Base-by-base conservation (phyloP, 768 basidiomycete genomes). In the Russula vinacea region DNA sequence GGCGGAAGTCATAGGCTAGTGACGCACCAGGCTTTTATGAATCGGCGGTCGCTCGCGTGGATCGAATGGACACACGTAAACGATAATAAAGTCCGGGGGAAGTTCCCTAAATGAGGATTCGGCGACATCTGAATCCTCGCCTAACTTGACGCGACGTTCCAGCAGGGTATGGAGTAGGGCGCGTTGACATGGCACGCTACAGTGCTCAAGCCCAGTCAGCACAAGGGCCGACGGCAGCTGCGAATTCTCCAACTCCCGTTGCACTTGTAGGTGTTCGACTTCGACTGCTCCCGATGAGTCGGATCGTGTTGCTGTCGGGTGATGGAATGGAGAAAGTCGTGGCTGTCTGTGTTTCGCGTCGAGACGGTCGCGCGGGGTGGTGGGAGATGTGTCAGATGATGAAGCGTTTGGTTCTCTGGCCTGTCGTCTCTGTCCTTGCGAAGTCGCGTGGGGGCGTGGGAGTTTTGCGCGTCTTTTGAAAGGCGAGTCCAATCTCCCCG, bases 11-110 rank as follows among this genome's bases (percentile, higher is more conserved):
- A 42, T 33, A 55, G 35, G 51, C 11, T 19, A 61, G 9, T 24
- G 26, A 72, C 87, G 67, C 72, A 91, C 90, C 73, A 92, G 74
- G 68, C 77, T 80, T 64, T 83, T 82, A 70, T 88, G 79, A 56
- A 93, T 81, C 0, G 77, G 72, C 0, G 92, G 90, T 62, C 87
- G 77, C 72, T 91, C 88, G 52, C 76, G 77, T 1, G 83, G 74
- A 73, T 89, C 84, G 66, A 79, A 76, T 11, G 84, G 80, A 73
- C 88, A 90, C 13, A 94, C 83, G 69, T 86, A 92, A 0, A 93
- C 80, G 63, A 86, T 74, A 40, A 92, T 77, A 70, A 93, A 94
- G 1, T 79, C 82, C 13, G 85, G 80, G 3, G 91, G 89, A 32
- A 89, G 74, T 55, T 79, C 78, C 82, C 83, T 85, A 74, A 67